phyloP scores from a whole-genome alignment of 768 basidiomycete species.

The Trametes cubensis region DNA sequence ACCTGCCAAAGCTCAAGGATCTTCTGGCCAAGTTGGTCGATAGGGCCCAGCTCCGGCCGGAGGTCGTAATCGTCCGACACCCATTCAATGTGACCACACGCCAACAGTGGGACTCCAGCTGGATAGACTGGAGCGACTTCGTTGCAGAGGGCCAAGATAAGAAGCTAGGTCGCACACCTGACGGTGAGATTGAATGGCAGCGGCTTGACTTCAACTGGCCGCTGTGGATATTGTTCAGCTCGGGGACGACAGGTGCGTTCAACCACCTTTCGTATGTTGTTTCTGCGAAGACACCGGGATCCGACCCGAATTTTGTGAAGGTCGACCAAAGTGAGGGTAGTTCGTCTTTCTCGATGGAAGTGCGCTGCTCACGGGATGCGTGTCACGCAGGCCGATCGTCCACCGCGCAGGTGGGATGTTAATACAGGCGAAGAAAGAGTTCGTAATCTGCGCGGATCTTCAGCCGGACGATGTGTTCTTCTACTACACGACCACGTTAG shows the following conservation, averaged over 20 bases:
- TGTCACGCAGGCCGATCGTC: constrained; percentile 63
- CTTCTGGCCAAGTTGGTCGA: constrained; percentile 55
- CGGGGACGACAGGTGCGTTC: constrained; percentile 72
- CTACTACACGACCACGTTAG: constrained; percentile 81
- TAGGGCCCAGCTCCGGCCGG: constrained; percentile 41
- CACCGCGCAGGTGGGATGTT: constrained; percentile 82
- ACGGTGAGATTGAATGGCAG: constrained; percentile 66
- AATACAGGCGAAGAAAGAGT: constrained; percentile 71
- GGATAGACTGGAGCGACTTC: constrained; percentile 60
- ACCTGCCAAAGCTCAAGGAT: constrained; percentile 62
- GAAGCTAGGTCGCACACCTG: constrained; percentile 49
- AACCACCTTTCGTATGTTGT: background rate
- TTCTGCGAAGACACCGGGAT: constrained; percentile 7
- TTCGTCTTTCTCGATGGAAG: constrained; percentile 16
- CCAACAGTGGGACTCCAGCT: constrained; percentile 47
- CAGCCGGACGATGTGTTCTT: constrained; percentile 72
- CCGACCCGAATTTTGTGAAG: constrained; percentile 20
- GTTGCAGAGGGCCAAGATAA: constrained; percentile 47
- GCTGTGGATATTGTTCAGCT: constrained; percentile 87
- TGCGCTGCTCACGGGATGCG: constrained; percentile 2
- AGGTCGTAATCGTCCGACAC: constrained; percentile 61
- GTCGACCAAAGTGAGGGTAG: constrained; percentile 44
- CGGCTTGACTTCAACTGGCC: constrained; percentile 71
- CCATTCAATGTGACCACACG: constrained; percentile 37
- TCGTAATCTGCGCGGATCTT: constrained; percentile 68